Evolutionary conservation across 1,139 yeast species (phyloP).

Genomic region (Kazachstania sp.): DNA sequence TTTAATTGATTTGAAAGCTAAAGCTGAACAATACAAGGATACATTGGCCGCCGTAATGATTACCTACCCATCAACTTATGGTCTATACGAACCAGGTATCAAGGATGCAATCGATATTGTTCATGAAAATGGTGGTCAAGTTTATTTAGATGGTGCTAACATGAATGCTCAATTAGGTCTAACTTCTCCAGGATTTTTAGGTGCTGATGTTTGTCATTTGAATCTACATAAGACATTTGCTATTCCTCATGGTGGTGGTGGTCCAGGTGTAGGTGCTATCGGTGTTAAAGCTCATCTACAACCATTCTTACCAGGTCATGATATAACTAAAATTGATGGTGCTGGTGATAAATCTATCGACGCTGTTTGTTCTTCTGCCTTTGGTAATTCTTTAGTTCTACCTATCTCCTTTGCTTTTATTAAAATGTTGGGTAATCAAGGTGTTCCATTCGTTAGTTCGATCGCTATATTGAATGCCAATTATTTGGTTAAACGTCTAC

Average conservation of each 20-base stretch:
- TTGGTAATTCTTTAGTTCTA: conserved; percentile 87
- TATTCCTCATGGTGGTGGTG: conserved; percentile 98
- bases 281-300: conserved; percentile 80
- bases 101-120: conserved; percentile 75
- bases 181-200: conserved; percentile 94
- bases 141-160: conserved; percentile 95
- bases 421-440: conserved; percentile 82
- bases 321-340: conserved; percentile 42
- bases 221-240: conserved; percentile 96
- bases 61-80: conserved; percentile 95
- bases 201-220: conserved; percentile 98
- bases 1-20: conserved; percentile 59
- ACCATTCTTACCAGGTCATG: conserved; percentile 78
- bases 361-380: conserved; percentile 89
- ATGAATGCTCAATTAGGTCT: conserved; percentile 99
- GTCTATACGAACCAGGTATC: conserved; percentile 89
- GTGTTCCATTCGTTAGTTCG: conserved; percentile 76
- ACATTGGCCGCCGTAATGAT: conserved; percentile 87
- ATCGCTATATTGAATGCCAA: conserved; percentile 92
- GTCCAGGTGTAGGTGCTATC: conserved; percentile 98
- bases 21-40: conserved; percentile 62
- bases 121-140: conserved; percentile 86
- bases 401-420: conserved; percentile 94
- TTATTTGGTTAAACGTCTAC: conserved; percentile 78
- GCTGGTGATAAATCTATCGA: conserved; percentile 46